Conservation (phyloP, 1,284 basidiomycete genomes). For the Cryptococcus maquisensis region DNA sequence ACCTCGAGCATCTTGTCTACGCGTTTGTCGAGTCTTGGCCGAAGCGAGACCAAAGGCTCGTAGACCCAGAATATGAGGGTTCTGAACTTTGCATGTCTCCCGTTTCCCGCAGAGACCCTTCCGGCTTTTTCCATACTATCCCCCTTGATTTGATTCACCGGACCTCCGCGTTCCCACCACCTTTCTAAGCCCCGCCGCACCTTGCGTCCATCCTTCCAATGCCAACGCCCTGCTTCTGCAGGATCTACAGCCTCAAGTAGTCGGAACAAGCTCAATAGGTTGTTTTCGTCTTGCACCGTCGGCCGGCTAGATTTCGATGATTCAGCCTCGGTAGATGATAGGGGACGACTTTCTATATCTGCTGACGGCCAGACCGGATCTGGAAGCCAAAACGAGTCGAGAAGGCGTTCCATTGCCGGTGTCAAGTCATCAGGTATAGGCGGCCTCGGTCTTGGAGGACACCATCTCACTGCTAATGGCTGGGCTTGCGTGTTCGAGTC, state of each 20-base stretch:
- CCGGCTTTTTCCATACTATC: neutral
- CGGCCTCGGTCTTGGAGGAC: conserved; percentile 38
- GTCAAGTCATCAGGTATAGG: conserved; percentile 31
- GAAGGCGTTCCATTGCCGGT: conserved; percentile 14
- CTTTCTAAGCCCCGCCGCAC: conserved; percentile 76
- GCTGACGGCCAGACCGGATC: conserved; percentile 30
- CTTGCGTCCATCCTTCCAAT: conserved; percentile 91
- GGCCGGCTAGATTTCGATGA: conserved; percentile 21
- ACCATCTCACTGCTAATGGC: conserved; percentile 22
- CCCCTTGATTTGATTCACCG: conserved; percentile 13
- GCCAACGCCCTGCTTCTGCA: conserved; percentile 76
- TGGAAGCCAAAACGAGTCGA: conserved; percentile 43
- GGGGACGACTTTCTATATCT: neutral
- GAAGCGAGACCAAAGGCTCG: conserved; percentile 63
- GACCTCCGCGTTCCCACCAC: conserved; percentile 58
- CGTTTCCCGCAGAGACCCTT: conserved; percentile 45
- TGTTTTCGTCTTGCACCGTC: conserved; percentile 53
- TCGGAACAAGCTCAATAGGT: conserved; percentile 60
- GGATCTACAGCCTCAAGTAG: conserved; percentile 72
- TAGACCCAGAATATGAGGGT: conserved; percentile 91
- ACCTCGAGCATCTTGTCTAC: conserved; percentile 89
- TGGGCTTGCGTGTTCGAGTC: neutral
- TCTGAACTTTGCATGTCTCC: conserved; percentile 53
- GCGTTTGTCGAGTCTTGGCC: conserved; percentile 67
- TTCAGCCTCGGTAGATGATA: neutral